Base-by-base conservation (phyloP, 164 flowering plant genomes). In the Umbilicus rupestris region DNA sequence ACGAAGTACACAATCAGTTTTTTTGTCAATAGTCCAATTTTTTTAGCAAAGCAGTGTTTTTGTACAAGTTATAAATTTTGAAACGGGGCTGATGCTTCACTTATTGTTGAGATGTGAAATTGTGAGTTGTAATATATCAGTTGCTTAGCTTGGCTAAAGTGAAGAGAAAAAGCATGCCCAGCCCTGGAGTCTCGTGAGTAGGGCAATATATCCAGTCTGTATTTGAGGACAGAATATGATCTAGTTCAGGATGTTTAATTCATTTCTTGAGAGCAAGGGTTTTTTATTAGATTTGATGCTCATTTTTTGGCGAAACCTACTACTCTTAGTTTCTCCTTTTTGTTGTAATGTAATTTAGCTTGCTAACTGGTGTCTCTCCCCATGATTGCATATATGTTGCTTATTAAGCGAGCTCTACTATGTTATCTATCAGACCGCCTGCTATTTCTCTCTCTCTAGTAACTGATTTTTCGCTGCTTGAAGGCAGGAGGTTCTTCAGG, bases 401-500 rank as follows among this genome's bases (percentile, higher is more conserved):
- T 49, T 49, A 49, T 49, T 49, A 20, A 20, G 28, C 15, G 16
- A 52, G 52, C 58, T 57, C 31, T 45, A 45, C 5, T 49, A 3
- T 49, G 9, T 49, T 20, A 0, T 5, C 20, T 7, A 20, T 19
- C 28, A 49, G 6, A 9, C 6, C 12, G 50, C 44, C n/a, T 55
- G 20, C 37, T 47, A 29, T 1, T n/a, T 42, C 16, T 29, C 15
- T 65, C 4, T 41, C 24, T 2, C 52, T 15, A 31, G 17, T 45
- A 22, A 26, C 63, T 69, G 49, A 70, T 64, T 65, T 65, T 20
- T 31, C 39, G 22, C 28, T 64, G 45, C 71, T 52, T 75, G 64
- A 75, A 92, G 98, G 98, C 88, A 68, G 98, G 96, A 68, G 98
- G 96, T 39, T 94, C 98, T 66, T 77, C 80, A 28, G 97, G 98